Conservation (phyloP, 495 filamentous ascomycete genomes). For the Ascobolus immersus region DNA sequence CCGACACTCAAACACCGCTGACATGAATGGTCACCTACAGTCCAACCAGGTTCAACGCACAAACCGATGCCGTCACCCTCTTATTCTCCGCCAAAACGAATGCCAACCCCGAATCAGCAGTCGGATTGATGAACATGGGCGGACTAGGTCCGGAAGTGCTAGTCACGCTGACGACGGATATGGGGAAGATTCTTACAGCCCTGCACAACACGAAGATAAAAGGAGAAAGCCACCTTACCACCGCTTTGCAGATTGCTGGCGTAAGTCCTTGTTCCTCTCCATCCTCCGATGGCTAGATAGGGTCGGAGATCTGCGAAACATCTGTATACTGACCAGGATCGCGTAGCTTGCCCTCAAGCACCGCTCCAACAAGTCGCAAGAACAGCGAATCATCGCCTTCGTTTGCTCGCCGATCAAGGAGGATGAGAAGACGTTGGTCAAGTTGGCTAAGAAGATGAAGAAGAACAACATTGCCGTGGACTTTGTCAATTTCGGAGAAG, state of each 20-base stretch:
- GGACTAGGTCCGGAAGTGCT: constrained; percentile 90
- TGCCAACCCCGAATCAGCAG: constrained; percentile 84
- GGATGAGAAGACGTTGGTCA: constrained; percentile 63
- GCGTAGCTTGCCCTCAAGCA: constrained; percentile 83
- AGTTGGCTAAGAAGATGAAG: constrained; percentile 94
- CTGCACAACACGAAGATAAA: constrained; percentile 85
- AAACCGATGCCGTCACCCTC: constrained; percentile 79
- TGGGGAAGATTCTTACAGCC: constrained; percentile 81
- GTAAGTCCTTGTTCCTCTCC: constrained; percentile 27
- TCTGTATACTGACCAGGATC: not conserved
- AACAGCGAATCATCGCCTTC: constrained; percentile 86
- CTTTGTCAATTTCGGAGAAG: constrained; percentile 78
- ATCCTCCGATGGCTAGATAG: not conserved
- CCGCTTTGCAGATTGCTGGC: constrained; percentile 77
- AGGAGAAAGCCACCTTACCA: constrained; percentile 61
- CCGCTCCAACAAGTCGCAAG: constrained; percentile 84
- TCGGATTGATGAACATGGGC: constrained; percentile 96
- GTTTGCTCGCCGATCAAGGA: constrained; percentile 78
- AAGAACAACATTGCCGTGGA: constrained; percentile 81
- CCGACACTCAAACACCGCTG: constrained; percentile 2
- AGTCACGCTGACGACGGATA: constrained; percentile 81
- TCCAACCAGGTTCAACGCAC: constrained; percentile 83
- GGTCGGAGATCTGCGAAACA: not conserved
- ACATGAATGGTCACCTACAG: constrained; percentile 18
- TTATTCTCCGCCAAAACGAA: constrained; percentile 85